Percentiles rank a stretch among this genome's conserved stretches.
phyloP scores from a whole-genome alignment of 2,329 filamentous ascomycete genomes.

The Sporothrix pseudoabietina region DNA sequence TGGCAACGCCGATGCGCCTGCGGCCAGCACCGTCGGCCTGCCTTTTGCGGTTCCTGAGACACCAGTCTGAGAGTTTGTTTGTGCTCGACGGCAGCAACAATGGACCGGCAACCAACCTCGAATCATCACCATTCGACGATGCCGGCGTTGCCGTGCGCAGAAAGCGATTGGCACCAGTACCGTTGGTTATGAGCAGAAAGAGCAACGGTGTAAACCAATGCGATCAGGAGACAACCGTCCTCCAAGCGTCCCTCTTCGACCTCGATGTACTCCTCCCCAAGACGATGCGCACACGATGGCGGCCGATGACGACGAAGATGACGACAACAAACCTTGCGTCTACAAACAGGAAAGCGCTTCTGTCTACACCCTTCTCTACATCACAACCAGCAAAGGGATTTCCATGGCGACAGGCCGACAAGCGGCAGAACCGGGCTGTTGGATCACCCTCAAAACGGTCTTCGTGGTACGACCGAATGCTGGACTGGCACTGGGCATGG shows the following conservation, averaged over 20 bases:
- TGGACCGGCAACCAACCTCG: neutral
- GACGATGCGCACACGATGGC: constrained; percentile 32
- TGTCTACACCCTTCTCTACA: constrained; percentile 28
- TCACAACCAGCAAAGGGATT: constrained; percentile 1
- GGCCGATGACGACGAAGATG: neutral
- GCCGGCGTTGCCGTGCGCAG: neutral
- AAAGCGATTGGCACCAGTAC: neutral
- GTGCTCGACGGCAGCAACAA: constrained; percentile 44
- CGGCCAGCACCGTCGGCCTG: constrained; percentile 54
- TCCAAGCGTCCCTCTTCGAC: constrained; percentile 36
- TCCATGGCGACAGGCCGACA: constrained; percentile 23
- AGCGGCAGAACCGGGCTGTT: constrained; percentile 8
- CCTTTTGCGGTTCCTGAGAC: constrained; percentile 72
- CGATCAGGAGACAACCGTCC: constrained; percentile 7
- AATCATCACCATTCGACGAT: neutral
- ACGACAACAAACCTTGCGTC: too few relatives aligned
- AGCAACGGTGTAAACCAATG: neutral
- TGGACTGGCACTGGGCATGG: constrained; percentile 23
- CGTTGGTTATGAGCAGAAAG: constrained; percentile 43
- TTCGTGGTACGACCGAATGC: constrained; percentile 25
- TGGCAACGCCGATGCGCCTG: constrained; percentile 25
- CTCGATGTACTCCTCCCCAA: constrained; percentile 39
- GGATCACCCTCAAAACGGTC: neutral
- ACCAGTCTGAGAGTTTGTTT: constrained; percentile 63
- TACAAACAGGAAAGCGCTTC: neutral